A percentile compares a stretch with the other conserved stretches of the same genome.
phyloP scores from a whole-genome alignment of 768 basidiomycete species.

The Sarcodon aspratus region DNA sequence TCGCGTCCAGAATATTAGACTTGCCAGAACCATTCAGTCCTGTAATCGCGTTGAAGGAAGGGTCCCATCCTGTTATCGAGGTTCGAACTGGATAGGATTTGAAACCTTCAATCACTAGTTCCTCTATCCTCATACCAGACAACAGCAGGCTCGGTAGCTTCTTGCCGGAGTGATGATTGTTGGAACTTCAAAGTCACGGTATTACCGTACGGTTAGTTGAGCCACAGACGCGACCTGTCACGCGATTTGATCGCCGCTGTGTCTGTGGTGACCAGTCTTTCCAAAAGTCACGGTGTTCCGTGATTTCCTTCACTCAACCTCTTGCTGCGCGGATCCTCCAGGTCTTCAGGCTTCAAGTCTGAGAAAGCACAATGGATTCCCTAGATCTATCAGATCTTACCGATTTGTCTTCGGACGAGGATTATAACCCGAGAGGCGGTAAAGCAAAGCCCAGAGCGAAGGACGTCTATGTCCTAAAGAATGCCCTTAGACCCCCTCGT shows the following conservation, averaged over 20 bases:
- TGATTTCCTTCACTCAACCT: neutral
- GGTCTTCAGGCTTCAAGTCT: neutral
- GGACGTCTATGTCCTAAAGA: conserved; percentile 6
- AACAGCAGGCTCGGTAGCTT: neutral
- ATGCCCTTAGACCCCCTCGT: conserved; percentile 12
- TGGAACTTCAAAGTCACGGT: too few relatives aligned
- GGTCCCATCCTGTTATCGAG: conserved; percentile 92
- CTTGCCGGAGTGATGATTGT: too few relatives aligned
- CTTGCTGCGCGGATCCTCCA: neutral
- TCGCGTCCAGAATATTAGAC: conserved; percentile 98
- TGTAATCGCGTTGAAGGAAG: conserved; percentile 97
- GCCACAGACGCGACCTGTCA: neutral
- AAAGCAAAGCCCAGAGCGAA: conserved; percentile 1
- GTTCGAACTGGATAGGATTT: conserved; percentile 97
- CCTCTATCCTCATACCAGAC: conserved; percentile 78
- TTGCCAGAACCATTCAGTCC: conserved; percentile 95
- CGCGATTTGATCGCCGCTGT: neutral
- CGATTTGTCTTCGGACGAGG: neutral
- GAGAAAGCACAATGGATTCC: neutral
- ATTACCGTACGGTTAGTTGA: too few relatives aligned
- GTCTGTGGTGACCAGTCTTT: neutral
- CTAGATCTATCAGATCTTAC: neutral
- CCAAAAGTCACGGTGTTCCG: neutral
- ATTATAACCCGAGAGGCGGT: neutral
- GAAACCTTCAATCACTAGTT: conserved; percentile 94